Conservation (phyloP, 2,329 filamentous ascomycete species). For the Plectosphaerella plurivora region DNA sequence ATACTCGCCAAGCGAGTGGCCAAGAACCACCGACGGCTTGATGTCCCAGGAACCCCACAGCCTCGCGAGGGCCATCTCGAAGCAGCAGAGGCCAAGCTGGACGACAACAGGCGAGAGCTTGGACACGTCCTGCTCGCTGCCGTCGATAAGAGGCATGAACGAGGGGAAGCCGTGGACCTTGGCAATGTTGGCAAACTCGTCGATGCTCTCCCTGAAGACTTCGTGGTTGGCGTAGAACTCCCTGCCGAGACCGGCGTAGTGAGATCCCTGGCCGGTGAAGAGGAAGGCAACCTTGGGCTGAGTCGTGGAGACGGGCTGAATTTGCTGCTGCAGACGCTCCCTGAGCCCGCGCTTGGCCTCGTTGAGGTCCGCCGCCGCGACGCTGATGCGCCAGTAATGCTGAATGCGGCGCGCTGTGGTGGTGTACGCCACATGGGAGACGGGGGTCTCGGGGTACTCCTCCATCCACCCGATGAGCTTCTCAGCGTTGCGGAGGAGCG, state of each 20-base stretch:
- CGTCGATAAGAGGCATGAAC: constrained; percentile 45
- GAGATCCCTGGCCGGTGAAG: constrained; percentile 54
- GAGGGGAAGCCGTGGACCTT: constrained; percentile 49
- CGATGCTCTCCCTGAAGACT: constrained; percentile 46
- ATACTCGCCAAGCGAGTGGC: constrained; percentile 68
- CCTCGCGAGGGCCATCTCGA: constrained; percentile 53
- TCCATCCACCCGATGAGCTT: constrained; percentile 51
- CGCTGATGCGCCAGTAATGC: constrained; percentile 33
- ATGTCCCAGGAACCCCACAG: constrained; percentile 55
- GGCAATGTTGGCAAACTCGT: constrained; percentile 52
- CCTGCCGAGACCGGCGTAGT: constrained; percentile 46
- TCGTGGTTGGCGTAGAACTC: constrained; percentile 42
- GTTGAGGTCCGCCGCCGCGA: constrained; percentile 33
- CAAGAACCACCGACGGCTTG: constrained; percentile 49
- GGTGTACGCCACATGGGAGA: constrained; percentile 60
- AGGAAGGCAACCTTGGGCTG: constrained; percentile 46
- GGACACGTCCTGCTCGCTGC: constrained; percentile 33
- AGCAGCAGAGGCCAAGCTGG: constrained; percentile 49
- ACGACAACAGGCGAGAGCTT: constrained; percentile 45
- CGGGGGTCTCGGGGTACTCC: constrained; percentile 42
- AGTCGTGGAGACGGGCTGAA: constrained; percentile 34
- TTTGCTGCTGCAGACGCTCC: constrained; percentile 34
- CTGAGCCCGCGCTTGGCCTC: constrained; percentile 39
- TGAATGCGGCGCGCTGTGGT: constrained; percentile 63
- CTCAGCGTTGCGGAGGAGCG: constrained; percentile 56